Evolutionary conservation across 2,329 filamentous ascomycete species (phyloP).

Genomic region (Aulographum hederae): DNA sequence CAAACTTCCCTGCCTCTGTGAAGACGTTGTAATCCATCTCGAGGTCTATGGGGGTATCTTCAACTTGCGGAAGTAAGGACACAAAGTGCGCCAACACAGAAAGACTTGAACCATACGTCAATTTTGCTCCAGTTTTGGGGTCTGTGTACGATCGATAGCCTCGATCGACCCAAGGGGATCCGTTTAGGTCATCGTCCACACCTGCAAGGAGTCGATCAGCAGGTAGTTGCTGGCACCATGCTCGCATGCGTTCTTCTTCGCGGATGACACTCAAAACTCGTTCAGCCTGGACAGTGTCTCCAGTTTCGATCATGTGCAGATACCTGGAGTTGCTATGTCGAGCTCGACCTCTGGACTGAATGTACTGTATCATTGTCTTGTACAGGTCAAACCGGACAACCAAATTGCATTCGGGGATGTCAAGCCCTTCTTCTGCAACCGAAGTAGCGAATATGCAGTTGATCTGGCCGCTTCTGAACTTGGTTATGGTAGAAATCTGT

Average conservation of each 20-base stretch:
- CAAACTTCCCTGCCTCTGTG: conserved; percentile 37
- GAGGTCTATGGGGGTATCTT: not conserved
- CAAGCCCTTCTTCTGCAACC: conserved; percentile 47
- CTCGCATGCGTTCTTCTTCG: conserved; percentile 40
- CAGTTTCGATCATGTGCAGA: conserved; percentile 62
- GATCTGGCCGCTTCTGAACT: conserved; percentile 38
- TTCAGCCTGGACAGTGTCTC: conserved; percentile 42
- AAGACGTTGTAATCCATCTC: conserved; percentile 40
- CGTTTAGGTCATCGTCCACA: conserved; percentile 38
- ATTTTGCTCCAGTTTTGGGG: conserved; percentile 49
- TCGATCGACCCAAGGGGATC: too few species aligned
- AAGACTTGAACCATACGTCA: conserved; percentile 62
- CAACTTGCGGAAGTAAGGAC: conserved; percentile 31
- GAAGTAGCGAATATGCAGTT: conserved; percentile 47
- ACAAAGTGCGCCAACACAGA: conserved; percentile 56
- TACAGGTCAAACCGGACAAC: conserved; percentile 70
- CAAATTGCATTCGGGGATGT: conserved; percentile 49
- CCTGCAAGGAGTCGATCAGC: conserved; percentile 52
- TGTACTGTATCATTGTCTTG: conserved; percentile 79
- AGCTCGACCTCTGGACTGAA: conserved; percentile 81
- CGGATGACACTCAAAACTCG: conserved; percentile 40
- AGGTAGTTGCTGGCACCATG: conserved; percentile 59
- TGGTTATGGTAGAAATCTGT: conserved; percentile 55
- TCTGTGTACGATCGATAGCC: conserved; percentile 39
- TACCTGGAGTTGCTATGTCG: conserved; percentile 62